Base-by-base conservation (phyloP, 495 filamentous ascomycete genomes). In the Bryoglossum gracile region DNA sequence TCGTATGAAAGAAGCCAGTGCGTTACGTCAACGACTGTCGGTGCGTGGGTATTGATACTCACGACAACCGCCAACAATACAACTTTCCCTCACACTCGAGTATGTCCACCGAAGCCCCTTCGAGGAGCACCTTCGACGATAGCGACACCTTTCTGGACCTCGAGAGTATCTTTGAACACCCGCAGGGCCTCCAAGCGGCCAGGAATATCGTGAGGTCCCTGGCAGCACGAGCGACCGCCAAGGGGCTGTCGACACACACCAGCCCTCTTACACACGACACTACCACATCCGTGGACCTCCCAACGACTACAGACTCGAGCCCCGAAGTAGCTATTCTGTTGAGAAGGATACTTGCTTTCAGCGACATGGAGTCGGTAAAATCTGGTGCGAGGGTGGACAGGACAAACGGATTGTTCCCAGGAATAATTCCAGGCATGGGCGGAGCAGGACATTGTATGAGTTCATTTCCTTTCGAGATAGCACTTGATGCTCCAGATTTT, bases 131-230 rank as follows among this genome's bases (percentile, higher is more conserved):
- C 24, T 11, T 16, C 19, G 50, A 36, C 33, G 21, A 49, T 16
- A 19, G 17, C 38, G 36, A 53, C 36, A 43, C 18, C 3, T 21
- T 22, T 14, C 5, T 50, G 10, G 50, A 48, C 36, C 48, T 59
- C 34, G 43, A 48, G 26, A 43, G 32, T 2, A 30, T 50, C 1
- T 56, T 56, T 30, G 16, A 16, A 14, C 53, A 60, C 32, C 53
- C 53, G 1, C 49, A 44, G 8, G 53, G 57, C 19, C 43, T 60
- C 16, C 46, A 25, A 18, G 51, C 50, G 3, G 57, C 57, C 16
- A 43, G 57, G 18, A 9, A 36, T 24, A 46, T 59, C 28, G 49
- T 53, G 4, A 24, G 18, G n/a, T 16, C 38, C 9, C 26, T 53
- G 10, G 0, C 54, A n/a, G 21, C 14, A 32, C n/a, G n/a, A n/a